Conservation (phyloP, 441 rosid species). For the Corymbia calophylla region DNA sequence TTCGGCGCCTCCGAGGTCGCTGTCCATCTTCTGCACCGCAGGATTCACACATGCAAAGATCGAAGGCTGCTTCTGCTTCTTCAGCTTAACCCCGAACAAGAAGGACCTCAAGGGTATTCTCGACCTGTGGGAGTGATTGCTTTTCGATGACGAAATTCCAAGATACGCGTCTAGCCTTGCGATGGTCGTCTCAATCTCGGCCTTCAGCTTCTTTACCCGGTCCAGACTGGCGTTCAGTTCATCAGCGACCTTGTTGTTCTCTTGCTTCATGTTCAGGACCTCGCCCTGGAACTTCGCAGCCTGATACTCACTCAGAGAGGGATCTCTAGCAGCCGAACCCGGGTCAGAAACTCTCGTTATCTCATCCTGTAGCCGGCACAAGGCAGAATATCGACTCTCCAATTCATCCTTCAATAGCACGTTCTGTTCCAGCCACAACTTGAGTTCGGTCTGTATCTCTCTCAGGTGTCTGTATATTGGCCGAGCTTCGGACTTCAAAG, state of each 20-base stretch:
- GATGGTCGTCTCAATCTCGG: constrained; percentile 45
- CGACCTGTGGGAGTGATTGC: constrained; percentile 11
- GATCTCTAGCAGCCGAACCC: constrained; percentile 12
- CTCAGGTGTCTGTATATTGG: constrained; percentile 67
- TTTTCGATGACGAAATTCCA: constrained; percentile 27
- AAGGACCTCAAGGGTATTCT: constrained; percentile 72
- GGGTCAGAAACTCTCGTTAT: constrained; percentile 33
- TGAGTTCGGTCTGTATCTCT: constrained; percentile 66
- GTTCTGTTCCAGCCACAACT: constrained; percentile 74
- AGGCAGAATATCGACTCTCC: constrained; percentile 37
- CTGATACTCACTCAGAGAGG: constrained; percentile 43
- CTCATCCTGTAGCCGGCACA: constrained; percentile 68
- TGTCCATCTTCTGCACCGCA: constrained; percentile 29
- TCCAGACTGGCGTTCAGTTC: constrained; percentile 50
- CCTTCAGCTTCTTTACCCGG: constrained; percentile 32
- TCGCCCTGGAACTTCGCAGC: constrained; percentile 88
- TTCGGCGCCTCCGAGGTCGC: constrained; percentile 13
- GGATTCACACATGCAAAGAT: constrained; percentile 62
- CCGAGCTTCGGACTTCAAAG: constrained; percentile 39
- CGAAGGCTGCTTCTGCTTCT: constrained; percentile 41
- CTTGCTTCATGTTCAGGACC: constrained; percentile 87
- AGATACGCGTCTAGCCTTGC: constrained; percentile 46
- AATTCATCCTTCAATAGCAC: constrained; percentile 61
- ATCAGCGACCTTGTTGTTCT: constrained; percentile 51
- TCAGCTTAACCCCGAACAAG: constrained; percentile 78